Base-by-base conservation (phyloP, 2,329 filamentous ascomycete genomes). In the Penicillium sp. region DNA sequence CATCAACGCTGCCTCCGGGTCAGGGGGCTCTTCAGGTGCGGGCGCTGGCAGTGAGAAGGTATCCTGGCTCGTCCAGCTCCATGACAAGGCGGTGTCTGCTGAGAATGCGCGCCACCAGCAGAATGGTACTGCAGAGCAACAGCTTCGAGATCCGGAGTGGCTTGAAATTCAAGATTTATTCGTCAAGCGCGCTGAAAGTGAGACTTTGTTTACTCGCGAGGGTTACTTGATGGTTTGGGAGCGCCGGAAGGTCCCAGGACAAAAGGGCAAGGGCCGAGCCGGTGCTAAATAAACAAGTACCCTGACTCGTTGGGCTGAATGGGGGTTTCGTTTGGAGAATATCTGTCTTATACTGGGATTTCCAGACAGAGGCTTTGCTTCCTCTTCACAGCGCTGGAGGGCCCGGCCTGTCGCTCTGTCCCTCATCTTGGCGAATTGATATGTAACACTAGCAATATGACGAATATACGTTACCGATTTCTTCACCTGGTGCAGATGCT, bases 221-320 rank as follows among this genome's bases (percentile, higher is more conserved):
- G 86, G 86, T 40, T 97, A 97, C 73, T 69, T 97, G 43, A 94
- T 97, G 78, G 81, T 98, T 30, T 97, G 93, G 93, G 93, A 97
- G 73, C 77, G 86, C 65, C 79, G 89, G 67, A 83, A 79, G 60
- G 44, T 54, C 4, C 60, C 62, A 20, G 60, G 61, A 2, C 62
- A 62, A 37, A 73, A 70, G 54, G 62, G 59, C 7, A 69, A 64
- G 50, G 56, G 50, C 11, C 37, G 53, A 9, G 46, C 53, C 34
- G 28, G 23, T 28, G 33, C 38, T 2, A 48, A 39, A 26, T 52
- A 36, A 50, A 44, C 29, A 15, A 27, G 30, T 35, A 32, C 36
- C 20, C 16, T 10, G 5, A 17, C 4, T 14, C 13, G 14, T n/a
- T 14, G 9, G 19, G 9, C n/a, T 18, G 7, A 11, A 13, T 16